These are phyloP conservation scores for Echria macrotheca DNA, from an alignment of 495 filamentous ascomycete genomes.

Conservation along the genomic window DNA sequence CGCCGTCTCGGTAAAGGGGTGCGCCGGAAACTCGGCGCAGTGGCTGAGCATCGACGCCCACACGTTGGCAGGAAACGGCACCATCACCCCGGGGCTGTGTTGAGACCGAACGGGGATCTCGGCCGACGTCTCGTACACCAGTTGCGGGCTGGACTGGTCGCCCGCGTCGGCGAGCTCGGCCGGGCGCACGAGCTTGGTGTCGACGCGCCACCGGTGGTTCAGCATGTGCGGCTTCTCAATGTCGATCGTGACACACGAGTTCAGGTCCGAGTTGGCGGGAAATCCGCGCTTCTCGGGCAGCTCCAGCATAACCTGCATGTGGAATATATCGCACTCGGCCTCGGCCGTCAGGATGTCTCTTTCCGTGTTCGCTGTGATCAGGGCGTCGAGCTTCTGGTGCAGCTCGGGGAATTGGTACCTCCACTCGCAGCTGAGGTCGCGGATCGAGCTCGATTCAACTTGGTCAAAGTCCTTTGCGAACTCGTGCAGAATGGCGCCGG, in stretches of 20 bases:
- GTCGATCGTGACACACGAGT: constrained; percentile 43
- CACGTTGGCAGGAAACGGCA: constrained; percentile 46
- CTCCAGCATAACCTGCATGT: constrained; percentile 45
- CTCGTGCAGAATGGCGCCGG: constrained; percentile 40
- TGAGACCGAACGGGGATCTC: constrained; percentile 29
- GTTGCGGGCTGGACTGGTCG: constrained; percentile 26
- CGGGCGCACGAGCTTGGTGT: constrained; percentile 44
- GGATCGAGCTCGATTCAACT: constrained; percentile 37
- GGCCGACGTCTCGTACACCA: constrained; percentile 29
- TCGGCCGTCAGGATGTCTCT: constrained; percentile 19
- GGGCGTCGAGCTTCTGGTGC: constrained; percentile 33
- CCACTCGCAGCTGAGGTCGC: constrained; percentile 37
- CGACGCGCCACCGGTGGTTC: constrained; percentile 44
- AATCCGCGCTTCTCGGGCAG: constrained; percentile 41
- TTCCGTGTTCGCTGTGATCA: constrained; percentile 26
- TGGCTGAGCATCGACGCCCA: constrained; percentile 46
- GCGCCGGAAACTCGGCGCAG: constrained; percentile 38
- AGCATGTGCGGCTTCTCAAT: constrained; percentile 40
- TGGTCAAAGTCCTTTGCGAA: constrained; percentile 40
- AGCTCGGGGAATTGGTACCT: constrained; percentile 39
- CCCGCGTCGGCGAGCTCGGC: constrained; percentile 33
- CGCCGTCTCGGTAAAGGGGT: constrained; percentile 12
- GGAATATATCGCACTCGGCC: constrained; percentile 45
- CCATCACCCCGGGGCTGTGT: constrained; percentile 34
- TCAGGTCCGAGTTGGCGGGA: constrained; percentile 43